Evolutionary conservation across 805 yeast species (phyloP).

Genomic region (Nakazawaea laoshanensis): DNA sequence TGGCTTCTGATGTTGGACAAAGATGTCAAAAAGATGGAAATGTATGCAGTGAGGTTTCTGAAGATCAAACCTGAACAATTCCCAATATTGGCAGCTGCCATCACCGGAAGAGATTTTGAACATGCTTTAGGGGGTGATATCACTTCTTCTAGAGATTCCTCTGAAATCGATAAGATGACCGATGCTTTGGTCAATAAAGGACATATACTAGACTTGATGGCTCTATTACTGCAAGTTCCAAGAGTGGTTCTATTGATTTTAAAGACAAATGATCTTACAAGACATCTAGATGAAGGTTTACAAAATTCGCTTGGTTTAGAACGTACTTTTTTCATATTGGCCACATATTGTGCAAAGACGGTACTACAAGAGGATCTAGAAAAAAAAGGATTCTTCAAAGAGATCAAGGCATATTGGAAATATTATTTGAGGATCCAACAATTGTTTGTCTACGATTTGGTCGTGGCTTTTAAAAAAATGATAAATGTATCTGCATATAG

Average conservation of each 20-base stretch:
- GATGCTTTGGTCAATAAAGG: slow-evolving; percentile 51
- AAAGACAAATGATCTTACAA: slow-evolving; percentile 89
- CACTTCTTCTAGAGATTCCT: slow-evolving; percentile 39
- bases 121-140: slow-evolving; percentile 64
- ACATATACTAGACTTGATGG: slow-evolving; percentile 68
- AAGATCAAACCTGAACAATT: slow-evolving; percentile 71
- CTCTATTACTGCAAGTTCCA: slow-evolving; percentile 71
- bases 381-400: slow-evolving; percentile 12
- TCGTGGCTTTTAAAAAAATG: background rate
- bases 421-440: slow-evolving; percentile 18
- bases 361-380: slow-evolving; percentile 65
- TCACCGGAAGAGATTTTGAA: slow-evolving; percentile 87
- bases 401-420: slow-evolving; percentile 20
- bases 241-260: slow-evolving; percentile 76
- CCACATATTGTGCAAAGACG: slow-evolving; percentile 77
- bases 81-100: slow-evolving; percentile 82
- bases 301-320: slow-evolving; percentile 81
- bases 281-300: slow-evolving; percentile 79
- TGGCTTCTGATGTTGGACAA: slow-evolving; percentile 85
- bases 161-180: slow-evolving; percentile 66
- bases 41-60: slow-evolving; percentile 73
- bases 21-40: slow-evolving; percentile 55
- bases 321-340: slow-evolving; percentile 81
- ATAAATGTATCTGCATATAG: background rate
- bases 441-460: slow-evolving; percentile 18